Conservation (phyloP, 441 rosid species). For the Adansonia rubrostipa region DNA sequence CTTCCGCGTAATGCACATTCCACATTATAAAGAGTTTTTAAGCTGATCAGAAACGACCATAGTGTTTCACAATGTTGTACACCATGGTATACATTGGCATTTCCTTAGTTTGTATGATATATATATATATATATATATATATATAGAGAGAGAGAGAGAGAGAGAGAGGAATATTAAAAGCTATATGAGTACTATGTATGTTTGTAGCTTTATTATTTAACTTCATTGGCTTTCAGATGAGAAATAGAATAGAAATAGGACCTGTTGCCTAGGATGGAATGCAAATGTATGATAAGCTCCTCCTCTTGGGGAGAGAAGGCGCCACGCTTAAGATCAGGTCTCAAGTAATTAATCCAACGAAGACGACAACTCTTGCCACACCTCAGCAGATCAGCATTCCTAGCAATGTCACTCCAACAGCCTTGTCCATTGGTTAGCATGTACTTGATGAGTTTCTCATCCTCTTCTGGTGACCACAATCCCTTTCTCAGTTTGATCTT, state of each 20-base stretch:
- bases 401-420: constrained; percentile 89
- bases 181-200: background rate
- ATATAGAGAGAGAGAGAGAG: constrained; percentile 24
- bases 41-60: background rate
- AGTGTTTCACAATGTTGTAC: background rate
- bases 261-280: constrained; percentile 93
- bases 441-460: constrained; percentile 78
- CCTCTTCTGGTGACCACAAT: constrained; percentile 95
- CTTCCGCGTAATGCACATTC: background rate
- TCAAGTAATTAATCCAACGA: constrained; percentile 88
- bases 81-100: background rate
- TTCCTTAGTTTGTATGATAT: background rate
- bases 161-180: background rate
- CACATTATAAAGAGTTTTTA: no score
- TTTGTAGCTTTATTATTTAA: no score
- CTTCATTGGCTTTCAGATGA: background rate
- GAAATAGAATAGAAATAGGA: constrained; percentile 22
- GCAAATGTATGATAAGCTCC: constrained; percentile 78
- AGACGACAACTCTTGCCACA: constrained; percentile 96
- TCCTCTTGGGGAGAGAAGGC: constrained; percentile 85
- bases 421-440: constrained; percentile 86
- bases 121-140: background rate
- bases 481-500: constrained; percentile 76
- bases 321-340: constrained; percentile 94
- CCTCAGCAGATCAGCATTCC: constrained; percentile 80